Conservation (phyloP, 116 monocot genomes). For the Cymodocea nodosa region DNA sequence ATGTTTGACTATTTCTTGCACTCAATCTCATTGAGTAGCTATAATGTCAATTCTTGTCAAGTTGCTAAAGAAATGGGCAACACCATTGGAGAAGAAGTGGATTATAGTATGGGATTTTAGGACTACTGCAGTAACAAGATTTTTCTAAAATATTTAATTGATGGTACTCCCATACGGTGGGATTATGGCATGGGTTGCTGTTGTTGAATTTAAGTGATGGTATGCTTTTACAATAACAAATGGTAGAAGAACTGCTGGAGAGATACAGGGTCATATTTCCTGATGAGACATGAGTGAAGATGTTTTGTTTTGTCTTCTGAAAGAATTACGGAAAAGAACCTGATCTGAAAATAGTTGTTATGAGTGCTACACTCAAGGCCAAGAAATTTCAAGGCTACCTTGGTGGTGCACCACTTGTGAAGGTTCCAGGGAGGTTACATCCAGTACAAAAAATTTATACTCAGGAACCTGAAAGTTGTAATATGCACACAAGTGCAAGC, state of each 20-base stretch:
- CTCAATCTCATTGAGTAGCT: constrained; percentile 87
- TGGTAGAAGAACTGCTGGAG: constrained; percentile 30
- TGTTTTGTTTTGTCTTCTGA: constrained; percentile 39
- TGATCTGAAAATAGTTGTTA: constrained; percentile 33
- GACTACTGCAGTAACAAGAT: constrained; percentile 90
- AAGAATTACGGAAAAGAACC: constrained; percentile 20
- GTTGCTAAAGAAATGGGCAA: constrained; percentile 99
- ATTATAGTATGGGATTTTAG: constrained; percentile 90
- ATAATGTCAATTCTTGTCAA: constrained; percentile 93
- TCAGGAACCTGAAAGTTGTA: constrained; percentile 26
- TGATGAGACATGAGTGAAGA: constrained; percentile 58
- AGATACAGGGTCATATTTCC: constrained; percentile 42
- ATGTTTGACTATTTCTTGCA: constrained; percentile 69
- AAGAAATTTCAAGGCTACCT: constrained; percentile 39
- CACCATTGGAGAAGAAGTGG: constrained; percentile 92
- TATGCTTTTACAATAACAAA: constrained; percentile 56
- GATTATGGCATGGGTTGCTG: too few species aligned
- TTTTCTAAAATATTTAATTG: constrained; percentile 87
- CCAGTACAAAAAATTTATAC: constrained; percentile 31
- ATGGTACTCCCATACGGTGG: too few species aligned
- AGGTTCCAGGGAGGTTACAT: constrained; percentile 16
- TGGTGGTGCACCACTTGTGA: constrained; percentile 18
- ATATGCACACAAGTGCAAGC: constrained; percentile 26
- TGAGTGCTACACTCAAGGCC: constrained; percentile 36
- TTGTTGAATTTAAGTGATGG: too few species aligned